Evolutionary conservation across 1,284 basidiomycete genomes (phyloP), one percentile per base, ranked within the genome.

Genomic region (Moesziomyces sp.): DNA sequence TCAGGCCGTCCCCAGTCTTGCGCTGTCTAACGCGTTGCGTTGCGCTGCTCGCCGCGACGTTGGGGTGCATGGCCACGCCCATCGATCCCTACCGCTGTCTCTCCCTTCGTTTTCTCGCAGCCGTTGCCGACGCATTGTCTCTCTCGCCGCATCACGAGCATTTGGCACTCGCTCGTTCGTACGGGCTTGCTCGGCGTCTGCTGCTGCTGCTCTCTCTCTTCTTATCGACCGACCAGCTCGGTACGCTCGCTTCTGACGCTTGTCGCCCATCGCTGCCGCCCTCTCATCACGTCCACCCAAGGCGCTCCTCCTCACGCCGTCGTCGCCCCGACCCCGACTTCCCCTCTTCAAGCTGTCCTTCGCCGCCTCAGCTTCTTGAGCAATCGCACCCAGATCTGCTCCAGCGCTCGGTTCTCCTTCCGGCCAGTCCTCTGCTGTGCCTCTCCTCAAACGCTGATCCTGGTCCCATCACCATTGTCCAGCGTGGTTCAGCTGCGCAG

Each of bases 231-330:
- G 13, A 19, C 40, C 51, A n/a, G 21, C 44, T 13, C 28, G 38
- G 16, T 52, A 3, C 42, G 49, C 24, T 26, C 21, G 49, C 35
- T 51, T 51, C 38, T 51, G 49, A 18, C 23, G 35, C 49, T 49
- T 33, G 10, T 33, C 30, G 30, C 30, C 30, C 30, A 33, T 33
- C 30, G 30, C 30, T 28, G 26, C 26, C 26, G 26, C 26, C 26
- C 26, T 28, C 26, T 28, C 26, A 28, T 28, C 26, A 28, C 26
- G 26, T 28, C 26, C 26, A 28, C 26, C 44, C 9, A 18, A n/a
- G n/a, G 19, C 44, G 16, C 44, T 49, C 9, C 30, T 19, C 33
- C 28, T 38, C 48, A 50, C 38, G 5, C 38, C 38, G 38, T 40
- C 38, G 13, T 40, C 18, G 38, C 38, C 38, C 38, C 30, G 30